Conservation (phyloP, 2,329 filamentous ascomycete species). For the Exophiala sp. region DNA sequence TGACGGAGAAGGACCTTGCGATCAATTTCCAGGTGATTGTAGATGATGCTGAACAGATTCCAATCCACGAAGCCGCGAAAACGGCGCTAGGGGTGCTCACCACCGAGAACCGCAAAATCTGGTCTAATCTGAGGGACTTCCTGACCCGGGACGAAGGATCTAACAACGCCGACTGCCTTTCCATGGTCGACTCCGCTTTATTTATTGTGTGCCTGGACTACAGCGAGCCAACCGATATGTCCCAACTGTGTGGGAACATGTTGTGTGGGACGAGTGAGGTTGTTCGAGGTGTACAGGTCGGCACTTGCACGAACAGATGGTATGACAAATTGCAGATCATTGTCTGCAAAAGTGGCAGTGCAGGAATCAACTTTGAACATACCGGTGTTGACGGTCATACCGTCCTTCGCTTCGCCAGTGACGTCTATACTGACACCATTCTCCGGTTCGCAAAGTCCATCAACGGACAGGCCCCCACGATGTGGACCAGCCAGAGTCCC, state of each 20-base stretch:
- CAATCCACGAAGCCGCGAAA: constrained; percentile 93
- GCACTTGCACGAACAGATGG: constrained; percentile 97
- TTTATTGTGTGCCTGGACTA: constrained; percentile 92
- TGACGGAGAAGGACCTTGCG: constrained; percentile 89
- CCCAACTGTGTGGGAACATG: constrained; percentile 96
- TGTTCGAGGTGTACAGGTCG: constrained; percentile 88
- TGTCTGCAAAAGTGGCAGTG: constrained; percentile 96
- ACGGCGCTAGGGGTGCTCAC: constrained; percentile 87
- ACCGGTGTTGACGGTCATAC: constrained; percentile 97
- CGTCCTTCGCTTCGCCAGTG: constrained; percentile 89
- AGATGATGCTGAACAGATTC: constrained; percentile 80
- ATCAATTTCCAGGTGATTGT: constrained; percentile 89
- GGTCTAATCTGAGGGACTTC: constrained; percentile 85
- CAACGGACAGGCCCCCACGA: constrained; percentile 82
- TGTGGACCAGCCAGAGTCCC: constrained; percentile 87
- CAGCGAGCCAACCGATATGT: constrained; percentile 71
- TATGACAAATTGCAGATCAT: constrained; percentile 99
- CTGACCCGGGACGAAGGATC: constrained; percentile 78
- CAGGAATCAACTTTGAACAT: constrained; percentile 98
- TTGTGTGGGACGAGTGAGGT: constrained; percentile 91
- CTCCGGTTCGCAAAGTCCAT: constrained; percentile 91
- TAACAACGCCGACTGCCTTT: constrained; percentile 93
- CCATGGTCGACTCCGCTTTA: constrained; percentile 87
- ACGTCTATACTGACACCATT: constrained; percentile 96
- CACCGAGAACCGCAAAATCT: constrained; percentile 92